These are phyloP conservation scores for Mitragyna speciosa DNA, from an alignment of 257 asterid genomes.

Conservation along the genomic window DNA sequence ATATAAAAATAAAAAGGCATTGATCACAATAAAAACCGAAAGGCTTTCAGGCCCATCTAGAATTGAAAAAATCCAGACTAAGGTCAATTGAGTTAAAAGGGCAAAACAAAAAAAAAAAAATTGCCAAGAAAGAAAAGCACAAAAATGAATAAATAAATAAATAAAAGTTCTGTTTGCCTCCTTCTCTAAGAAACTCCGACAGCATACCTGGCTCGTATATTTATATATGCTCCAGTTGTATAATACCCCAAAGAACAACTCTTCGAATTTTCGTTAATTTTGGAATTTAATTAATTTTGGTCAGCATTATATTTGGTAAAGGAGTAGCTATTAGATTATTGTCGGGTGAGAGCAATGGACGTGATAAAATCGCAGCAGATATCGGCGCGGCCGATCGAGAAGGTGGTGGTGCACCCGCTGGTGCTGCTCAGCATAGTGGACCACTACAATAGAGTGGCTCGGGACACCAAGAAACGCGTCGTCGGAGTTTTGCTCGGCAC, in stretches of 20 bases:
- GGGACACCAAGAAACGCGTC: conserved; percentile 86
- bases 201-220: background rate
- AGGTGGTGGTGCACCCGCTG: conserved; percentile 92
- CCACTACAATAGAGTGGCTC: conserved; percentile 94
- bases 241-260: too few species aligned
- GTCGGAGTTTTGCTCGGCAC: conserved; percentile 86
- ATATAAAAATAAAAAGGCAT: too few species aligned
- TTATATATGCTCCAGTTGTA: too few species aligned
- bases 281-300: too few species aligned
- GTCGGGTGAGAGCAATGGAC: conserved; percentile 42
- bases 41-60: background rate
- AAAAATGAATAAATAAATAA: too few species aligned
- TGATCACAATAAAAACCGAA: too few species aligned
- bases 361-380: conserved; percentile 88
- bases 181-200: conserved; percentile 10
- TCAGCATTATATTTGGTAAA: too few species aligned
- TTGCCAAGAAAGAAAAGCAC: conserved; percentile 7
- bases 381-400: conserved; percentile 73
- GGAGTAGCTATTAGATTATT: background rate
- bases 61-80: too few species aligned
- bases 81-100: too few species aligned
- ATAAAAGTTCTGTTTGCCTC: background rate
- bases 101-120: too few species aligned
- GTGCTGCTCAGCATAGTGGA: conserved; percentile 92
- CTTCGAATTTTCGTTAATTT: too few species aligned